Conservation (phyloP, 306 rosid species). For the Malus sieversii region DNA sequence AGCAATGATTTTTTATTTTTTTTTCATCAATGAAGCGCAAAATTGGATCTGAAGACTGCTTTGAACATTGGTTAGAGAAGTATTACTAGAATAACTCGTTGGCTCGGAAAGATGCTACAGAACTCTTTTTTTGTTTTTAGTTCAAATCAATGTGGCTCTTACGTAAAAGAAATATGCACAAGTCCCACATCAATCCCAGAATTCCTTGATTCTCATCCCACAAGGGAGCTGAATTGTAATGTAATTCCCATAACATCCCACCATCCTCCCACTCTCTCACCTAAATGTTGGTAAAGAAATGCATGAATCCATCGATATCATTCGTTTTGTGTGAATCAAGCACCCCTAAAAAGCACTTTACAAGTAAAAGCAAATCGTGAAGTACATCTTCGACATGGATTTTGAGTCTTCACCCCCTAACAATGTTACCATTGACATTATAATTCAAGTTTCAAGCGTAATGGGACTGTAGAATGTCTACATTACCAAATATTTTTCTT, state of each 20-base stretch:
- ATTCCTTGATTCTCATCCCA: background rate
- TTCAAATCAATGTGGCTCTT: background rate
- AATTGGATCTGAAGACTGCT: too few relatives aligned
- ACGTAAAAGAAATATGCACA: background rate
- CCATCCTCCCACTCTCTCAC: background rate
- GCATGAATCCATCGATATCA: background rate
- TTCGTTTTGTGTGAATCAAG: background rate
- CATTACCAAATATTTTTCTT: slow-evolving; percentile 2
- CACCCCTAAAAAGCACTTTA: too few relatives aligned
- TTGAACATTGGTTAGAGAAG: too few relatives aligned
- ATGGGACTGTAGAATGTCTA: background rate
- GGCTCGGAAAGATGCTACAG: background rate
- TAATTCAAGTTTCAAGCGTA: background rate
- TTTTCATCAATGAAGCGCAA: too few relatives aligned
- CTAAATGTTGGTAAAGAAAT: background rate
- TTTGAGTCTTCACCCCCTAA: background rate
- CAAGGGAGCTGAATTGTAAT: background rate
- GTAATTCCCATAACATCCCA: background rate
- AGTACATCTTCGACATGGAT: background rate
- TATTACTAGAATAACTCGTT: too few relatives aligned
- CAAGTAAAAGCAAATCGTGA: too few relatives aligned
- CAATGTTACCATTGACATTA: background rate
- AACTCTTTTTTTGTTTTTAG: too few relatives aligned
- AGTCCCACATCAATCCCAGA: background rate
- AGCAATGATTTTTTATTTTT: too few relatives aligned